These are phyloP conservation scores for Peronosclerospora sorghi DNA, from an alignment of 352 stramenopile genomes.

Conservation along the genomic window DNA sequence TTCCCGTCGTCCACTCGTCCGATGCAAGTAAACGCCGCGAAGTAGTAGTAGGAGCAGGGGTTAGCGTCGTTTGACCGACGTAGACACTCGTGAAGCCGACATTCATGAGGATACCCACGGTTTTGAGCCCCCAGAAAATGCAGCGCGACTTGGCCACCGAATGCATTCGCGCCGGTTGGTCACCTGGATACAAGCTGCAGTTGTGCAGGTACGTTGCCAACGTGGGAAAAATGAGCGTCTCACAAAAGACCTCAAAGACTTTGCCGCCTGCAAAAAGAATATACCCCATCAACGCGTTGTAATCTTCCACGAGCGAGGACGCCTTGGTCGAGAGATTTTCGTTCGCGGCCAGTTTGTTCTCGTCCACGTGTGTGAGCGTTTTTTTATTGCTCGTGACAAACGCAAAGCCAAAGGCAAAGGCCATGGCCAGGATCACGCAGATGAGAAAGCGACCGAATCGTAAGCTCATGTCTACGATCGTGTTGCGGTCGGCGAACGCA, in stretches of 20 bases:
- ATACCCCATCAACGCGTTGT: constrained; percentile 39
- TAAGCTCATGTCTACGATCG: constrained; percentile 49
- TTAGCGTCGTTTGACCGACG: constrained; percentile 22
- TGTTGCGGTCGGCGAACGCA: constrained; percentile 39
- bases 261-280: constrained; percentile 38
- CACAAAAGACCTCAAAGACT: constrained; percentile 45
- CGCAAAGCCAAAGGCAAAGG: constrained; percentile 29
- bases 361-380: constrained; percentile 19
- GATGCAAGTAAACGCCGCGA: constrained; percentile 10
- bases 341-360: constrained; percentile 7
- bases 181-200: constrained; percentile 39
- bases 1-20: constrained; percentile 3
- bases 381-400: constrained; percentile 30
- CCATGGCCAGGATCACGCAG: constrained; percentile 24
- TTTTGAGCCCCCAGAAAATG: constrained; percentile 54
- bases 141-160: constrained; percentile 28
- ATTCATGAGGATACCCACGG: constrained; percentile 55
- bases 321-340: constrained; percentile 17
- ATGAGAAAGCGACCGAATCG: constrained; percentile 31
- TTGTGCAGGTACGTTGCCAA: constrained; percentile 51
- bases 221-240: constrained; percentile 50
- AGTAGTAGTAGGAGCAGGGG: neutral
- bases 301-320: constrained; percentile 25
- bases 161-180: constrained; percentile 37
- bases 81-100: constrained; percentile 47